A percentile compares a stretch with the other conserved stretches of the same genome.
Evolutionary conservation across 1,284 basidiomycete species (phyloP).

Genomic region (Puccinia sorghi): DNA sequence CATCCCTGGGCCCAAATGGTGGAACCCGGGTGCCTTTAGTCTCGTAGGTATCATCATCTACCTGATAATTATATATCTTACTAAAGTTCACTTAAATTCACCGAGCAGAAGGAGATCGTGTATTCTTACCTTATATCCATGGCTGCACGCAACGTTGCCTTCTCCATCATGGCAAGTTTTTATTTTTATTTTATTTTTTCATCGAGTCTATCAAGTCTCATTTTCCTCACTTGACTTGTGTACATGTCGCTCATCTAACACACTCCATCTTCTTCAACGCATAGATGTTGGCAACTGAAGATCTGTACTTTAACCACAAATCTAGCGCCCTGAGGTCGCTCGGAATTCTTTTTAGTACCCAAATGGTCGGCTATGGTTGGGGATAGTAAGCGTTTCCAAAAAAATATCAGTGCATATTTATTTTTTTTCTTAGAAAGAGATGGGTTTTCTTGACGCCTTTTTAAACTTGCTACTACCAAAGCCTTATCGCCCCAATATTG

Average conservation of each 20-base stretch:
- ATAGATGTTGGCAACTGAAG: constrained; percentile 37
- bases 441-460: too few relatives aligned
- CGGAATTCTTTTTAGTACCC: constrained; percentile 35
- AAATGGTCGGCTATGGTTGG: constrained; percentile 40
- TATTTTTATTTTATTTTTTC: not conserved
- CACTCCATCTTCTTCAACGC: too few relatives aligned
- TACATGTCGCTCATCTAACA: not conserved
- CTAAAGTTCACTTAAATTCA: not conserved
- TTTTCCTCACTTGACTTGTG: not conserved
- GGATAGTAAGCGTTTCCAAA: constrained; percentile 14
- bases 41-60: constrained; percentile 26
- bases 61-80: too few relatives aligned
- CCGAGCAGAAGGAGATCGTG: constrained; percentile 40
- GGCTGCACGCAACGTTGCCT: constrained; percentile 35
- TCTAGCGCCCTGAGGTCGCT: constrained; percentile 2
- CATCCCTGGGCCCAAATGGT: constrained; percentile 45
- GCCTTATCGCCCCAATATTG: constrained; percentile 1
- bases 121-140: constrained; percentile 37
- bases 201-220: not conserved
- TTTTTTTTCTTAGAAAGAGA: too few relatives aligned
- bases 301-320: constrained; percentile 40
- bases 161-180: constrained; percentile 3
- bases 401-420: too few relatives aligned
- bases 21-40: constrained; percentile 45
- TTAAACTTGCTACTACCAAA: not conserved